Evolutionary conservation across 1,284 basidiomycete species (phyloP), one percentile per base, ranked within the genome.

Genomic region (Meripilus lineatus): DNA sequence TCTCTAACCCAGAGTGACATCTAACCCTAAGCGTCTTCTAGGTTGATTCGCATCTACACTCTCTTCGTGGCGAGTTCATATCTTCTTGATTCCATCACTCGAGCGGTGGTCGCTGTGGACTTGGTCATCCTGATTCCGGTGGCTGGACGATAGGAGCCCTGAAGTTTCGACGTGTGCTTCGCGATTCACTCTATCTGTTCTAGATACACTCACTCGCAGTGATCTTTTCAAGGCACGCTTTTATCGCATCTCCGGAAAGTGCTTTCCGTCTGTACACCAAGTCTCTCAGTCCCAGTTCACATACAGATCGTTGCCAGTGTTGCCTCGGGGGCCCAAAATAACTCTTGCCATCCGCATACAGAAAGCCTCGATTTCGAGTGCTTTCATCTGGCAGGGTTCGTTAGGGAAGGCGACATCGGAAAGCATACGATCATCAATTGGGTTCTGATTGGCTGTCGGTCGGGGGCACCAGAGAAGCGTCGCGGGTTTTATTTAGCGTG

Each of bases 191-290:
- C 13, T 2, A 2, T 35, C 25, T 35, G 14, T 38, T 38, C 41
- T 15, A 46, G 52, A 36, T 34, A n/a, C 21, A 17, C 36, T 61
- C 59, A 53, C 50, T 58, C 58, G 59, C 65, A 28, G 57, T 62
- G 70, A 74, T 52, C 54, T 64, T 55, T 57, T 52, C 45, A 38
- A 32, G 38, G 14, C 14, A 46, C 47, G 53, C 54, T 58, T 56
- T 49, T 47, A 71, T 68, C 65, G 68, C 68, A 52, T 69, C 70
- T 74, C 56, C 72, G 67, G 72, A 69, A 74, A 58, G 72, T 69
- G 65, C 55, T 42, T 25, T 32, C 34, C 21, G 38, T 38, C 34
- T 32, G 50, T 34, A 32, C 20, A 13, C 35, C 14, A 45, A 57
- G 51, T 56, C 38, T 25, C 37, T 41, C n/a, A 47, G 42, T 14